These are phyloP conservation scores for Fusarium sp. DNA, from an alignment of 2,329 filamentous ascomycete species.

Conservation along the genomic window DNA sequence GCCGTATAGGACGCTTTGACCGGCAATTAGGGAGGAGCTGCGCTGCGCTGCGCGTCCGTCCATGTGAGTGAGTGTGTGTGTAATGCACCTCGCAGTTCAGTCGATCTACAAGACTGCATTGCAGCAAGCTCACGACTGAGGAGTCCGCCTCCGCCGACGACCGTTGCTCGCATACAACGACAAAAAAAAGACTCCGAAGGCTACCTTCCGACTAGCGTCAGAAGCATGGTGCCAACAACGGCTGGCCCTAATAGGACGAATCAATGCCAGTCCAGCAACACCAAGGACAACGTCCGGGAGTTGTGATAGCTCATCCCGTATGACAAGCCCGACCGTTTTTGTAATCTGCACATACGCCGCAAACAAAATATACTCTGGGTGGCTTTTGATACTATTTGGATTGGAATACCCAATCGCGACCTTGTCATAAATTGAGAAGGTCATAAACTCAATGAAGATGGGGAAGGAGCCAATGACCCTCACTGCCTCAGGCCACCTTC, in stretches of 20 bases:
- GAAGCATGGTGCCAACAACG: conserved; percentile 21
- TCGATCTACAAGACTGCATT: background rate
- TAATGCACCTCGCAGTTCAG: background rate
- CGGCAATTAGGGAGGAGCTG: background rate
- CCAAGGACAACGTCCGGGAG: background rate
- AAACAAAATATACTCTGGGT: background rate
- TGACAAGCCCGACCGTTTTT: background rate
- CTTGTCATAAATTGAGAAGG: background rate
- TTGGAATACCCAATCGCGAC: background rate
- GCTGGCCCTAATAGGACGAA: background rate
- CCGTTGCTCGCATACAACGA: background rate
- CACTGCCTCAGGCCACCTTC: conserved; percentile 2
- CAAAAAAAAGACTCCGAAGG: background rate
- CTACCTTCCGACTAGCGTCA: background rate
- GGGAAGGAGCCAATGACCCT: background rate
- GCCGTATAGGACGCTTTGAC: conserved; percentile 5
- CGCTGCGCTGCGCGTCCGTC: background rate
- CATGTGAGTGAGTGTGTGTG: background rate
- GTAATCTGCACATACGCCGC: background rate
- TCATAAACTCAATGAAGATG: background rate
- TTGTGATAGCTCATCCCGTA: conserved; percentile 3
- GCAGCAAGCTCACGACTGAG: background rate
- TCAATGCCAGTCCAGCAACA: background rate
- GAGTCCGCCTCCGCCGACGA: background rate
- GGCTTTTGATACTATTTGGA: conserved; percentile 3